These are phyloP conservation scores for Mortierella claussenii DNA, from an alignment of 192 early-diverging fungal genomes.

Conservation along the genomic window DNA sequence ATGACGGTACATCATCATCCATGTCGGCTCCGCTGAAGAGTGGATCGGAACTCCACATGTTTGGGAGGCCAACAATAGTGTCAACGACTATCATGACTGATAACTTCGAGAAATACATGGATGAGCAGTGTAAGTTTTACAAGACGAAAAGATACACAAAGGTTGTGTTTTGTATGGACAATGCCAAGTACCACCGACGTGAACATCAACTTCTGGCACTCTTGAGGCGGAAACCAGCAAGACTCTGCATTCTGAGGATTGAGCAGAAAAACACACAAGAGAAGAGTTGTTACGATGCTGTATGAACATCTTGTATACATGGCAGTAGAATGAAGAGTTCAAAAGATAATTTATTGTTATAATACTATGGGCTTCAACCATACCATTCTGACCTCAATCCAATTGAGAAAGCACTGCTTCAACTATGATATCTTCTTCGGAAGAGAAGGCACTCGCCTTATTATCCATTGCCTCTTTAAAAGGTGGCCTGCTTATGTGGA, in stretches of 20 bases:
- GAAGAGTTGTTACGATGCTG: conserved; percentile 1
- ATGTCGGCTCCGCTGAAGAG: conserved; percentile 2
- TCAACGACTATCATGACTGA: conserved; percentile 5
- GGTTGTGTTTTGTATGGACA: conserved; percentile 34
- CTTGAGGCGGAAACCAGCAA: not conserved
- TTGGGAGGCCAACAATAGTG: conserved; percentile 5
- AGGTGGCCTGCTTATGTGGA: too few relatives aligned
- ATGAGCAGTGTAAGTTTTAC: conserved; percentile 4
- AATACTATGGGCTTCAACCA: too few relatives aligned
- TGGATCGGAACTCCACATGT: conserved; percentile 15
- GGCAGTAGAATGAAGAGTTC: too few relatives aligned
- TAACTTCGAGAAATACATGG: conserved; percentile 15
- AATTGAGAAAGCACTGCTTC: too few relatives aligned
- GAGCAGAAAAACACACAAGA: conserved; percentile 1
- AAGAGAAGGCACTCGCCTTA: too few relatives aligned
- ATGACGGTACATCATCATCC: conserved; percentile 11
- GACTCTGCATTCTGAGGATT: conserved; percentile 14
- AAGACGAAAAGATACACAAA: not conserved
- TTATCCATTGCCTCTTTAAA: too few relatives aligned
- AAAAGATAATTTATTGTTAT: too few relatives aligned
- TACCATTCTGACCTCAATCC: too few relatives aligned
- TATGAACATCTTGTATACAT: not conserved
- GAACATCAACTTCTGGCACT: not conserved
- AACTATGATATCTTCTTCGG: too few relatives aligned
- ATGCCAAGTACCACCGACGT: conserved; percentile 25